Base-by-base conservation (phyloP, 495 filamentous ascomycete species). In the Aspergillus panamensis region DNA sequence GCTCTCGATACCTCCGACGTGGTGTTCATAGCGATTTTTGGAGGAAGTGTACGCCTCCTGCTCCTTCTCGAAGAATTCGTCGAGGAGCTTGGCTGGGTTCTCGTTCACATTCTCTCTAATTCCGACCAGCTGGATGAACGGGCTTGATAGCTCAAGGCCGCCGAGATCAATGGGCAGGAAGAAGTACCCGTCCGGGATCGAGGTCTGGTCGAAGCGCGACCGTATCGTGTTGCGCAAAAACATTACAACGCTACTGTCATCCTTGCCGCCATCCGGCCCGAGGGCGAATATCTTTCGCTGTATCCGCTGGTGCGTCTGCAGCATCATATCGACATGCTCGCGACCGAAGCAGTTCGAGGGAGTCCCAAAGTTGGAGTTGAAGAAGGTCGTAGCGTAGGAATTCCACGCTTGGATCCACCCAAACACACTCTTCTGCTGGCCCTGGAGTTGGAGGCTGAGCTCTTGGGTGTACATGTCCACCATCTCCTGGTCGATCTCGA, bases 331-430 rank as follows among this genome's bases (percentile, higher is more conserved):
- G 5, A 61, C 59, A 20, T 61, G 59, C 20, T 31, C 31, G 13
- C 43, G 39, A n/a, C 59, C 59, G 42, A 61, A 61, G 17, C 59
- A 61, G 31, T 61, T 61, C 0, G 59, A 48, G 12, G 59, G 59
- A 14, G 20, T 53, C 14, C 59, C 59, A 21, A 61, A 61, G 48
- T 61, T 61, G 10, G 39, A 53, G 1, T 53, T 61, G 48, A 61
- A 61, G 20, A 61, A 61, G 1, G 59, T 61, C 16, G 59, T 51
- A 0, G 59, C 59, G 42, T 53, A 61, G 0, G 53, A 57, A 14
- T 61, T 61, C 59, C 59, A 61, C 0, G 59, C 53, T 17, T 61
- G 59, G 13, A 61, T 61, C 59, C 59, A 61, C 40, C 59, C 53
- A 8, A 61, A 53, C 31, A 61, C 31, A n/a, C 59, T 61, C 0